A percentile compares a stretch with the other conserved stretches of the same genome.
Conservation (phyloP, 2,329 filamentous ascomycete genomes). For the Rutstroemia sp. region DNA sequence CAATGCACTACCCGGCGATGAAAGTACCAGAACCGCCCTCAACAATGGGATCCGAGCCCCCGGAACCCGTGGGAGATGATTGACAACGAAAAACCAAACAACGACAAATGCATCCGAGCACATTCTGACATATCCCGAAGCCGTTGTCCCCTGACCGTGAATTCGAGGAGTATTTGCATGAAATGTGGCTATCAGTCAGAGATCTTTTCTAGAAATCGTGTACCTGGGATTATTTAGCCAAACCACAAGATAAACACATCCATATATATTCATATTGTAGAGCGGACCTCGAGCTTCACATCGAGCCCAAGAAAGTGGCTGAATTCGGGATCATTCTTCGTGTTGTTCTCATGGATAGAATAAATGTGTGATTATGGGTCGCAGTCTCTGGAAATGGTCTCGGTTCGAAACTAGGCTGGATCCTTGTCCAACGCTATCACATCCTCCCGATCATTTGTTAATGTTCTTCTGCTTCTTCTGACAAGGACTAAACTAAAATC, state of each 20-base stretch:
- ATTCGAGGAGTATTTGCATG: constrained; percentile 7
- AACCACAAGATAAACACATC: constrained; percentile 16
- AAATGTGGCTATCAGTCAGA: background rate
- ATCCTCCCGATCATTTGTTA: constrained; percentile 5
- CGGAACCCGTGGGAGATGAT: background rate
- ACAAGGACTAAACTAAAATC: background rate
- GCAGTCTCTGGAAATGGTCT: constrained; percentile 7
- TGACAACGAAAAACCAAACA: background rate
- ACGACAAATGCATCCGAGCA: background rate
- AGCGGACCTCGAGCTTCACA: constrained; percentile 41
- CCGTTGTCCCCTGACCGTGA: background rate
- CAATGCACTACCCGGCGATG: background rate
- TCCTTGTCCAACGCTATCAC: constrained; percentile 24
- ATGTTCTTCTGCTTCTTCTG: background rate
- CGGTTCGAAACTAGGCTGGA: background rate
- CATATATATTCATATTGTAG: constrained; percentile 35
- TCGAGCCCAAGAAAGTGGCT: constrained; percentile 56
- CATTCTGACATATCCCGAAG: background rate
- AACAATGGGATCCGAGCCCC: too few species aligned
- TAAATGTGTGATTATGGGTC: constrained; percentile 4
- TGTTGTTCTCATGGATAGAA: background rate
- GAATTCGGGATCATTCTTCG: background rate
- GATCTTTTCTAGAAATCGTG: background rate
- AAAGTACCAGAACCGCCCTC: background rate
- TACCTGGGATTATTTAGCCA: constrained; percentile 15